Conservation (phyloP, 1,284 basidiomycete genomes). For the Cryptococcus jaspeensis region DNA sequence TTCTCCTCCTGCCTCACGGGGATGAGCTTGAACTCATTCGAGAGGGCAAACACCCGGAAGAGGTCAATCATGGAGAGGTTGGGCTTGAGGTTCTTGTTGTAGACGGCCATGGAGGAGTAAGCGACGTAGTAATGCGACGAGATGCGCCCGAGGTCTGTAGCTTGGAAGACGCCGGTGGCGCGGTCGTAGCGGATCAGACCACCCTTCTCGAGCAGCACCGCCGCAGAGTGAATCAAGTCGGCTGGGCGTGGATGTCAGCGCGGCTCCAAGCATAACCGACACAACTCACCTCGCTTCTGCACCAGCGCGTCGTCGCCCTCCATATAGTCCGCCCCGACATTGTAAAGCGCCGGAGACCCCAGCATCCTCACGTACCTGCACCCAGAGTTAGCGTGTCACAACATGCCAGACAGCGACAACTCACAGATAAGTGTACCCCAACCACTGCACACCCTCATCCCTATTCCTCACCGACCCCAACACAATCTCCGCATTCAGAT, state of each 20-base stretch:
- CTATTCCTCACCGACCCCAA: slow-evolving; percentile 92
- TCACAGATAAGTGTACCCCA: slow-evolving; percentile 89
- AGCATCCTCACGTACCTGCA: slow-evolving; percentile 92
- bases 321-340: slow-evolving; percentile 85
- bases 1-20: slow-evolving; percentile 84
- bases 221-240: slow-evolving; percentile 92
- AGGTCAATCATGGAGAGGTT: slow-evolving; percentile 87
- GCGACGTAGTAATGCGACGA: slow-evolving; percentile 97
- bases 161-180: slow-evolving; percentile 80
- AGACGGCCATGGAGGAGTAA: slow-evolving; percentile 92
- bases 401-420: slow-evolving; percentile 37
- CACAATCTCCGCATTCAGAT: slow-evolving; percentile 96
- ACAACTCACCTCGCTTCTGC: slow-evolving; percentile 67
- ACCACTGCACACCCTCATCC: slow-evolving; percentile 97
- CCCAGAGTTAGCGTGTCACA: slow-evolving; percentile 4
- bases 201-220: slow-evolving; percentile 90
- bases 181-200: slow-evolving; percentile 93
- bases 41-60: slow-evolving; percentile 93
- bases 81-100: slow-evolving; percentile 89
- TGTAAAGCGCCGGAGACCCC: slow-evolving; percentile 82
- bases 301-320: slow-evolving; percentile 74
- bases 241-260: slow-evolving; percentile 51
- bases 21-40: slow-evolving; percentile 94
- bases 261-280: neutral
- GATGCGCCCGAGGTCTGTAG: slow-evolving; percentile 89